Base-by-base conservation (phyloP, 768 basidiomycete species). In the Chalciporus sphaerocephalus region DNA sequence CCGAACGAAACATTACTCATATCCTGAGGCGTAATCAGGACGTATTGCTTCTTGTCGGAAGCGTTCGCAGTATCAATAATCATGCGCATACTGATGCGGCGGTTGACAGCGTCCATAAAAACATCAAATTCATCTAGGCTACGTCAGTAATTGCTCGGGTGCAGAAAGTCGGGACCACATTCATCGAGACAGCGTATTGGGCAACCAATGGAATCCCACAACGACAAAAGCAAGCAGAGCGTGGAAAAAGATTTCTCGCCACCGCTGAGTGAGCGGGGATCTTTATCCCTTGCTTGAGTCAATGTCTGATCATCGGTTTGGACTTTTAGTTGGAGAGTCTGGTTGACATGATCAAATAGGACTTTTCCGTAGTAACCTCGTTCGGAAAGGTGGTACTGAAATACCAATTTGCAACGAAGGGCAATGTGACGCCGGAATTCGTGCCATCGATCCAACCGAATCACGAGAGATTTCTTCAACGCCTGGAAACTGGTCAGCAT, bases 211-310 rank as follows among this genome's bases (percentile, higher is more conserved):
- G 91, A 85, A 57, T 96, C 90, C 96, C 96, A 99, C 36, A 99
- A 73, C 4, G 96, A 85, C n/a, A 98, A 71, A 38, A 99, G 71
- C 41, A 99, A 66, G 55, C 92, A 94, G 51, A 97, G 92, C 1
- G 95, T 98, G 6, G 93, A 89, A 69, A 96, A 99, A 6, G 91
- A 94, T 66, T 96, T 95, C 65, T 98, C 95, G 30, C 95, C 94
- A 38, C 94, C 94, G 53, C 88, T 91, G 15, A 94, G 73, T 23
- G 87, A 86, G 28, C 82, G 83, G 4, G 92, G 87, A 58, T 93
- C 88, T 64, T 92, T 92, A 55, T 91, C 87, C 25, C 76, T 72
- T 4, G 71, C 76, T 62, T 85, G 82, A 0, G 83, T 82, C 23
- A 72, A 69, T 12, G 75, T 70, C 56, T 85, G 81, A 53, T 92